These are phyloP conservation scores for Aurinia saxatilis DNA, from an alignment of 345 rosid species.

Conservation along the genomic window DNA sequence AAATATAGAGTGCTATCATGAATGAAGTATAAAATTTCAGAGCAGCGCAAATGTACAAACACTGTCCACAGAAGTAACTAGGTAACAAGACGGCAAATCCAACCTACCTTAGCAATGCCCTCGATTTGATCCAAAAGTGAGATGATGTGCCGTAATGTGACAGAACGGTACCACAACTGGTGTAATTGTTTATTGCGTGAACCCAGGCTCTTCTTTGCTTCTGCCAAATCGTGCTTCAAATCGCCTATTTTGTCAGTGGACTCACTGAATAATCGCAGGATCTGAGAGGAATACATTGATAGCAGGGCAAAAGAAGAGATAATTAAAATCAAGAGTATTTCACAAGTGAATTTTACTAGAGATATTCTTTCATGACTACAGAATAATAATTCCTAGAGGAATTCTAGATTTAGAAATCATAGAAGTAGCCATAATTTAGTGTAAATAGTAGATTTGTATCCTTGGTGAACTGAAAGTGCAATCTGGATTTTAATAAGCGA, in stretches of 20 bases:
- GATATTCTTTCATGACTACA: neutral
- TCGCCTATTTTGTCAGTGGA: slow-evolving; percentile 69
- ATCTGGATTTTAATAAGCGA: neutral
- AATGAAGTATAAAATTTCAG: slow-evolving; percentile 8
- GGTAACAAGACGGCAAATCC: slow-evolving; percentile 5
- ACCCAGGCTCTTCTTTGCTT: slow-evolving; percentile 80
- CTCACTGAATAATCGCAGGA: slow-evolving; percentile 89
- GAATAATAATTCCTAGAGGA: neutral
- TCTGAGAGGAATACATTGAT: slow-evolving; percentile 41
- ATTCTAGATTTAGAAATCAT: neutral
- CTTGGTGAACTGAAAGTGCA: neutral
- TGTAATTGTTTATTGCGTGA: slow-evolving; percentile 90
- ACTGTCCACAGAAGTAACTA: neutral
- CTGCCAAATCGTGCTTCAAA: slow-evolving; percentile 83
- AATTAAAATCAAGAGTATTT: slow-evolving; percentile 12
- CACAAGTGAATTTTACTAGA: slow-evolving; percentile 1
- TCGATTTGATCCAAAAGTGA: slow-evolving; percentile 91
- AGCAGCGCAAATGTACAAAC: slow-evolving; percentile 15
- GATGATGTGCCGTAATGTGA: slow-evolving; percentile 93
- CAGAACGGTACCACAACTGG: slow-evolving; percentile 99
- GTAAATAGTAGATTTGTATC: neutral
- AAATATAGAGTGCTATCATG: slow-evolving; percentile 5
- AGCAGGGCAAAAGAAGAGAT: slow-evolving; percentile 4
- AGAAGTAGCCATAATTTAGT: slow-evolving; percentile 1
- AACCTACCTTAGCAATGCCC: slow-evolving; percentile 89